These are phyloP conservation scores for Yamadazyma diospyri DNA, from an alignment of 1,139 yeast species.

Conservation along the genomic window DNA sequence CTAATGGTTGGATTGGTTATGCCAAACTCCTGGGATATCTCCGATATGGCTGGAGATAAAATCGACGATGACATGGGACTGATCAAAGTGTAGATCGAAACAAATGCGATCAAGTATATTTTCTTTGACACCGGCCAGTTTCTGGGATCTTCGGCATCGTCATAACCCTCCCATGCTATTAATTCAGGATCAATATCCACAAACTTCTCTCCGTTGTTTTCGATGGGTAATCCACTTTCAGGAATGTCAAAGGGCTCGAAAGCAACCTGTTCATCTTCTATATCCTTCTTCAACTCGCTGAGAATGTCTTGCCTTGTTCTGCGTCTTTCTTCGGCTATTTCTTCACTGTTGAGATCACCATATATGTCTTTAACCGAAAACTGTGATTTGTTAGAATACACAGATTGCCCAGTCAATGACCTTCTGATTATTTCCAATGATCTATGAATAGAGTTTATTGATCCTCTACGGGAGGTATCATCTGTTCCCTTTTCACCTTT, in stretches of 20 bases:
- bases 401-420: slow-evolving; percentile 13
- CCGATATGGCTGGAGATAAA: slow-evolving; percentile 41
- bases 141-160: slow-evolving; percentile 39
- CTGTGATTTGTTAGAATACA: slow-evolving; percentile 11
- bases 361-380: slow-evolving; percentile 33
- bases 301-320: slow-evolving; percentile 38
- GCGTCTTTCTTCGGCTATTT: slow-evolving; percentile 32
- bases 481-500: background rate
- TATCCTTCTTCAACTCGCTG: slow-evolving; percentile 27
- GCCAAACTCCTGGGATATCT: slow-evolving; percentile 31
- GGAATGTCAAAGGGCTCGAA: slow-evolving; percentile 15
- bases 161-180: slow-evolving; percentile 37
- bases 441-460: slow-evolving; percentile 14
- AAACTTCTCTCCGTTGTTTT: slow-evolving; percentile 37
- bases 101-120: slow-evolving; percentile 28
- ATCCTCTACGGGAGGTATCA: slow-evolving; percentile 4
- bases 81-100: slow-evolving; percentile 40
- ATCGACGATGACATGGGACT: slow-evolving; percentile 48
- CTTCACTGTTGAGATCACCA: slow-evolving; percentile 29
- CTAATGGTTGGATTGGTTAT: slow-evolving; percentile 27
- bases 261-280: slow-evolving; percentile 9
- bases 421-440: slow-evolving; percentile 13
- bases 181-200: slow-evolving; percentile 40
- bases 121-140: slow-evolving; percentile 34
- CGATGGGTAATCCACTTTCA: slow-evolving; percentile 26